Base-by-base conservation (phyloP, 495 filamentous ascomycete genomes). In the Neurospora sp. region DNA sequence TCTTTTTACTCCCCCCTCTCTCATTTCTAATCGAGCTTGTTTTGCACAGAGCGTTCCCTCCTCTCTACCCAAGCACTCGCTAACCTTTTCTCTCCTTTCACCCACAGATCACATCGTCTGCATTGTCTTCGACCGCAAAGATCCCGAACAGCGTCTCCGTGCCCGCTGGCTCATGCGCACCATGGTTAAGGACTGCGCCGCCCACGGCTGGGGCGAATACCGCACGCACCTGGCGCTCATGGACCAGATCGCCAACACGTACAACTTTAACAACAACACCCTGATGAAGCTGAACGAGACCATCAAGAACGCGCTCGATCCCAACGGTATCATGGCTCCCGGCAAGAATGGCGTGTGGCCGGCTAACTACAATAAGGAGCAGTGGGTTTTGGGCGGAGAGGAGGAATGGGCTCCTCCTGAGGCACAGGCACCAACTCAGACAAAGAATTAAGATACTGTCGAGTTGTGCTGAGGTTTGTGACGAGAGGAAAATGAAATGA, bases 321-420 rank as follows among this genome's bases (percentile, higher is more conserved):
- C 87, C 5, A 89, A 89, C 70, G 86, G 86, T 0, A 88, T 90
- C 59, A 74, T 89, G 70, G 84, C 86, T 4, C 87, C 88, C 0
- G 88, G 88, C 0, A 84, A 85, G 74, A 85, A 81, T 72, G 88
- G 88, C 0, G 86, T 89, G 62, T 89, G 88, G 88, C 86, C 86
- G 5, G 85, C 83, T 77, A 77, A 80, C 34, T 89, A 89, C 77
- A 7, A 66, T 4, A 66, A 74, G 81, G 36, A 76, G 76, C 13
- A 73, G 78, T 11, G 80, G 77, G 17, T 84, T 78, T 80, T 80
- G 83, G 74, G 81, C 82, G 81, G 78, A 77, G 1, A 76, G 71
- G 38, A 78, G 72, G 39, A 77, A 72, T 54, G 76, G 77, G 6
- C 31, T 66, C 15, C 28, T 15, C 24, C 48, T 31, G 48, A 13